Conservation (phyloP, 2,329 filamentous ascomycete genomes). For the Leptodontidium sp. region DNA sequence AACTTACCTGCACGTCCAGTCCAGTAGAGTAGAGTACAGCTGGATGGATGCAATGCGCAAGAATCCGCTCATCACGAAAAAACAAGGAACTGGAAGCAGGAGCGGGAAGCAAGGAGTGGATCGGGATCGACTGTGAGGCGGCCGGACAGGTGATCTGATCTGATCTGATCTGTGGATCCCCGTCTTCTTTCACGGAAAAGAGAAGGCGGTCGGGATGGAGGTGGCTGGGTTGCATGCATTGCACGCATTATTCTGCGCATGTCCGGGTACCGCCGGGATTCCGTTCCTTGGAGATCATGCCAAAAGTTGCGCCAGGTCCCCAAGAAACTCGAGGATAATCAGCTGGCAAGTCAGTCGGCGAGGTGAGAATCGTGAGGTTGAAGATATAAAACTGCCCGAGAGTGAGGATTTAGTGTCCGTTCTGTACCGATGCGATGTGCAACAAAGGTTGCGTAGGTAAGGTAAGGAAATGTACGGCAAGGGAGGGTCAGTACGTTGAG, state of each 20-base stretch:
- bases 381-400: slow-evolving; percentile 11
- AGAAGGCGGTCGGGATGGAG: background rate
- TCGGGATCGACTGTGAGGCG: background rate
- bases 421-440: slow-evolving; percentile 36
- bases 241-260: background rate
- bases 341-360: background rate
- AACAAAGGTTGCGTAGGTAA: slow-evolving; percentile 25
- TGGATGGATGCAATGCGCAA: background rate
- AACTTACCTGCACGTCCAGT: too few relatives aligned
- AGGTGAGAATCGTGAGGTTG: background rate
- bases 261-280: slow-evolving; percentile 9
- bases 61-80: slow-evolving; percentile 4
- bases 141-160: slow-evolving; percentile 1
- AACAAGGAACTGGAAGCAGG: slow-evolving; percentile 1
- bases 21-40: too few relatives aligned
- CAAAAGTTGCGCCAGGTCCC: background rate
- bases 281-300: slow-evolving; percentile 7
- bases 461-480: background rate
- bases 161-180: background rate
- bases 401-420: background rate
- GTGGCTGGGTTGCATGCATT: background rate
- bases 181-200: background rate
- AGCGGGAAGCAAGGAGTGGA: background rate
- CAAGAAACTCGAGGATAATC: background rate
- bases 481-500: background rate